A percentile compares a stretch with the other conserved stretches of the same genome.
Conservation (phyloP, 2,329 filamentous ascomycete species). For the Neofusicoccum parvum region DNA sequence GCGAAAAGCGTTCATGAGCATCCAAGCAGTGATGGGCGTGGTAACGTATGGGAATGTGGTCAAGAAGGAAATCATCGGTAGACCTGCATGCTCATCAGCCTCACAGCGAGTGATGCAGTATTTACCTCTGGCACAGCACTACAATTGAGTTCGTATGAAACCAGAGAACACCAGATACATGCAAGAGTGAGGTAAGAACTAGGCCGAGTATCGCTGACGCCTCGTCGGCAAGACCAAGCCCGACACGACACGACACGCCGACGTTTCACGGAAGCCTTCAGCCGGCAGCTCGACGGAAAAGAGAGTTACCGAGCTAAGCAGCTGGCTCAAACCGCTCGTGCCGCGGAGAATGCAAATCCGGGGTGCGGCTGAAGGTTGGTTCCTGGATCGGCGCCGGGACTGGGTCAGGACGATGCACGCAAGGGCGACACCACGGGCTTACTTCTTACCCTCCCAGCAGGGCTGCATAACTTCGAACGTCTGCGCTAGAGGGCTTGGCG, state of each 20-base stretch:
- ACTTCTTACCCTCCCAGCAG: neutral
- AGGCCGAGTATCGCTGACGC: neutral
- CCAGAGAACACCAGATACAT: neutral
- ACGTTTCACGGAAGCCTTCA: neutral
- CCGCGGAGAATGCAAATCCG: neutral
- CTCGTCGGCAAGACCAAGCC: neutral
- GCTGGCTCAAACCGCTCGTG: neutral
- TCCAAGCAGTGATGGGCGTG: too few relatives aligned
- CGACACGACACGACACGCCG: neutral
- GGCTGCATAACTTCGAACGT: slow-evolving; percentile 19
- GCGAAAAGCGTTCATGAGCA: too few relatives aligned
- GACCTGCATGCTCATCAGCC: too few relatives aligned
- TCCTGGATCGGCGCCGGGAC: too few relatives aligned
- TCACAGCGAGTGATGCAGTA: too few relatives aligned
- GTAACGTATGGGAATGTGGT: too few relatives aligned
- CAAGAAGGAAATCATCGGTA: too few relatives aligned
- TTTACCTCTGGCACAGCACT: too few relatives aligned
- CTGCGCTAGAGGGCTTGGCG: slow-evolving; percentile 19
- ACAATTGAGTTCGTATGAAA: too few relatives aligned
- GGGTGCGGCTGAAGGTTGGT: too few relatives aligned
- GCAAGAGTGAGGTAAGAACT: neutral
- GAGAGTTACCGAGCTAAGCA: neutral
- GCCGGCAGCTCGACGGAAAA: neutral
- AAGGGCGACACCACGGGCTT: neutral
- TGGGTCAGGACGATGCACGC: neutral